phyloP scores from a whole-genome alignment of 345 rosid genomes.

The Litchi chinensis region DNA sequence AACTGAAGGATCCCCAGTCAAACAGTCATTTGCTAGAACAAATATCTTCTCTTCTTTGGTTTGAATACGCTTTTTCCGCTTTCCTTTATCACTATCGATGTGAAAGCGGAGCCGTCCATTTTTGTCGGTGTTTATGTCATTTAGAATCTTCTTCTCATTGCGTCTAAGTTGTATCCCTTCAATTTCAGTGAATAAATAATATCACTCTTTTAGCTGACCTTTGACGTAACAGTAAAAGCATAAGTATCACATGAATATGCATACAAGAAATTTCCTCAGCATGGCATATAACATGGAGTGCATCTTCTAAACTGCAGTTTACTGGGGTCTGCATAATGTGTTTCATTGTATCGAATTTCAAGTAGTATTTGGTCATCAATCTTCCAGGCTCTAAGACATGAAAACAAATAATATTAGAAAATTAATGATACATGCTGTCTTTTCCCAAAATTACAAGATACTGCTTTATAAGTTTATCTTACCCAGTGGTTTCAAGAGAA shows the following conservation, averaged over 20 bases:
- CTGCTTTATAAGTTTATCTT: constrained; percentile 21
- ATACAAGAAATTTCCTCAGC: constrained; percentile 95
- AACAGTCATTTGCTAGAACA: constrained; percentile 85
- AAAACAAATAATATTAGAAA: constrained; percentile 17
- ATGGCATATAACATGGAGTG: constrained; percentile 68
- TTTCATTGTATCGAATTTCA: constrained; percentile 92
- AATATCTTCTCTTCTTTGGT: constrained; percentile 93
- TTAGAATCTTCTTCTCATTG: constrained; percentile 91
- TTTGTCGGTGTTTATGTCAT: constrained; percentile 84
- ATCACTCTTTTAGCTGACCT: constrained; percentile 8
- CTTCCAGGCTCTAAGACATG: constrained; percentile 74
- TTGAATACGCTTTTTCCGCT: constrained; percentile 89
- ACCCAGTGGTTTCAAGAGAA: constrained; percentile 91
- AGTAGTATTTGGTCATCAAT: constrained; percentile 95
- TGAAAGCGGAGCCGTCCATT: constrained; percentile 87
- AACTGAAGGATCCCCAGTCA: constrained; percentile 90
- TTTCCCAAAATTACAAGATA: constrained; percentile 16
- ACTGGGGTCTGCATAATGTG: constrained; percentile 71
- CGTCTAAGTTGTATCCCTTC: constrained; percentile 99
- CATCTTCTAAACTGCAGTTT: constrained; percentile 76
- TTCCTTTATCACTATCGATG: constrained; percentile 74
- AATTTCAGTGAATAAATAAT: constrained; percentile 27
- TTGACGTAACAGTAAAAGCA: constrained; percentile 7
- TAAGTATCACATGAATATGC: constrained; percentile 28
- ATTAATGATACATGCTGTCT: constrained; percentile 13